Percentiles rank a stretch among this genome's conserved stretches.
These are phyloP conservation scores for Fraxinus latifolia DNA, from an alignment of 305 asterid species.

Conservation along the genomic window DNA sequence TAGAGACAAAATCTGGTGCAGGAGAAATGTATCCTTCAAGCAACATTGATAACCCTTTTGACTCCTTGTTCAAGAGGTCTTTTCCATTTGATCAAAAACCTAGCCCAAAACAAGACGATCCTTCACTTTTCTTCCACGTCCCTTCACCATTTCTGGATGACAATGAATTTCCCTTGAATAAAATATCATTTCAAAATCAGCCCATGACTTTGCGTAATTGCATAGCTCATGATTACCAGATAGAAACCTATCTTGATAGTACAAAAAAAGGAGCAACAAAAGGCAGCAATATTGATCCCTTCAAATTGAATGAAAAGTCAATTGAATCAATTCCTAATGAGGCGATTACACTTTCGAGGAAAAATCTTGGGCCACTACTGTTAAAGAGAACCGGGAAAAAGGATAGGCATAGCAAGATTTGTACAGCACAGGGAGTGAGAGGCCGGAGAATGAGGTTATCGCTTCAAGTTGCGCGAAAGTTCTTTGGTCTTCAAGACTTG, in stretches of 20 bases:
- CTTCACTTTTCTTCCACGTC: slow-evolving; percentile 33
- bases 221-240: not conserved
- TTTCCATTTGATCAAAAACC: slow-evolving; percentile 33
- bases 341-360: not conserved
- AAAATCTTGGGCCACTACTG: slow-evolving; percentile 20
- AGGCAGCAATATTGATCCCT: not conserved
- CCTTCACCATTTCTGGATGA: slow-evolving; percentile 47
- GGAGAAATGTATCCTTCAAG: slow-evolving; percentile 38
- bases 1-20: slow-evolving; percentile 28
- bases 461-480: slow-evolving; percentile 56
- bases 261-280: not conserved
- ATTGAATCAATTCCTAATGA: not conserved
- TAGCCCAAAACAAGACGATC: slow-evolving; percentile 17
- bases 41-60: slow-evolving; percentile 32
- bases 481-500: slow-evolving; percentile 67
- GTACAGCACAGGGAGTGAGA: slow-evolving; percentile 71
- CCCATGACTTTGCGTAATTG: not conserved
- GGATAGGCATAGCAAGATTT: slow-evolving; percentile 67
- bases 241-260: not conserved
- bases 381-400: slow-evolving; percentile 47
- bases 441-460: slow-evolving; percentile 64
- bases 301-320: not conserved
- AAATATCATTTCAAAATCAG: slow-evolving; percentile 31
- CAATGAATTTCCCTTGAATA: slow-evolving; percentile 34
- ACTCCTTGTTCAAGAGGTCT: slow-evolving; percentile 25